Conservation (phyloP, 371 early-diverging fungal genomes). For the Mucor piriformis region DNA sequence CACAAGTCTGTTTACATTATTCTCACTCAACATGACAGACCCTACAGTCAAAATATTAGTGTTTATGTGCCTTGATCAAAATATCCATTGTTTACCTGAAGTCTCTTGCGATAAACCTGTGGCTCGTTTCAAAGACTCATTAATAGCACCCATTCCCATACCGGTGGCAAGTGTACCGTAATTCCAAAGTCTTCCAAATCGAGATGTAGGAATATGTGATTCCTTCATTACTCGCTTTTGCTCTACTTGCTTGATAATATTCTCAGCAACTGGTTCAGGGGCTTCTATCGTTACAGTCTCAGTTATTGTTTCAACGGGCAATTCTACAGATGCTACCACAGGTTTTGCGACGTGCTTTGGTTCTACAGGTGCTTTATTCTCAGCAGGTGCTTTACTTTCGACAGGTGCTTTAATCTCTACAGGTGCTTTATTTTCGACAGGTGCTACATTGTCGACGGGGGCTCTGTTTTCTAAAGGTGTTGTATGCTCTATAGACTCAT, state of each 20-base stretch:
- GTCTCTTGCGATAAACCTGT: conserved; percentile 52
- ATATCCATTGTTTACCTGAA: conserved; percentile 26
- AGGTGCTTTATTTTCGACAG: background rate
- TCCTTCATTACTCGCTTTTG: conserved; percentile 45
- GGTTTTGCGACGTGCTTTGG: background rate
- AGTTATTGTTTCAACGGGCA: background rate
- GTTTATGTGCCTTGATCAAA: background rate
- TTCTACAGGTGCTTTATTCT: background rate
- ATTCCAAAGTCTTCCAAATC: conserved; percentile 66
- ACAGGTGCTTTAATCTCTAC: background rate
- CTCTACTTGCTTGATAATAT: background rate
- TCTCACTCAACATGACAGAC: conserved; percentile 70
- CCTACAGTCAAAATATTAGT: conserved; percentile 9
- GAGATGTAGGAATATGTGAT: conserved; percentile 68
- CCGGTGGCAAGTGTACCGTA: conserved; percentile 77
- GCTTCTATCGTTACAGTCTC: background rate
- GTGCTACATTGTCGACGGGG: too few relatives aligned
- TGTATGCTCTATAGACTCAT: background rate
- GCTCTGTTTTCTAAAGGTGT: background rate
- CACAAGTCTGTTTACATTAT: conserved; percentile 88
- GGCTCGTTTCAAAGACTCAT: conserved; percentile 72
- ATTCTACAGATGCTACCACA: background rate
- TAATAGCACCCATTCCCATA: conserved; percentile 74
- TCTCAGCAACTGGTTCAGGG: background rate
- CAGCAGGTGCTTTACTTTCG: background rate